Conservation (phyloP, 345 rosid species). For the Citropsis articulata region DNA sequence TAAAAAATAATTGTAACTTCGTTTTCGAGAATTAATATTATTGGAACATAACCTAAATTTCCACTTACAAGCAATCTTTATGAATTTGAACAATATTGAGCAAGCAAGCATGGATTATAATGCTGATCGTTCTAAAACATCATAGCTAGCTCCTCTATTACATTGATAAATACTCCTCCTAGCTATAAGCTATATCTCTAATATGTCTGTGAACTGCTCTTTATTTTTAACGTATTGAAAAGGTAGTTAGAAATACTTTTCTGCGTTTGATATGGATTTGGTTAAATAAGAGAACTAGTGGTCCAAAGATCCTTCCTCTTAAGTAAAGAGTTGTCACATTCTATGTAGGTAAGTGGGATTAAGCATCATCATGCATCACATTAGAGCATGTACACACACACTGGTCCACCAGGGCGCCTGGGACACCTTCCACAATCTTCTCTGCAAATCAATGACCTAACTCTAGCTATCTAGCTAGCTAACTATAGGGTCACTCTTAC, state of each 20-base stretch:
- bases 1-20: background rate
- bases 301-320: conserved; percentile 15
- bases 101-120: background rate
- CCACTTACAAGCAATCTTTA: background rate
- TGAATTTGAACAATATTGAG: no score
- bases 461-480: background rate
- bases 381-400: background rate
- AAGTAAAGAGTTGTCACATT: conserved; percentile 23
- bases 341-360: conserved; percentile 11
- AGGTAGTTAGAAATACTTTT: background rate
- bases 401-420: conserved; percentile 14
- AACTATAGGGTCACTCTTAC: background rate
- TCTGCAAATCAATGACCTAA: background rate
- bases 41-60: background rate
- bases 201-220: background rate
- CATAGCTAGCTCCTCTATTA: background rate
- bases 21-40: background rate
- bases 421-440: conserved; percentile 9
- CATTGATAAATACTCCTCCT: background rate
- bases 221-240: conserved; percentile 4
- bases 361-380: background rate
- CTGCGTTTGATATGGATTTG: conserved; percentile 4
- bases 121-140: background rate
- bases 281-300: conserved; percentile 7
- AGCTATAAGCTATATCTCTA: background rate